Evolutionary conservation across 176 grass and related monocot genomes (phyloP), one percentile per base, ranked within the genome.

Genomic region (Themeda triandra): DNA sequence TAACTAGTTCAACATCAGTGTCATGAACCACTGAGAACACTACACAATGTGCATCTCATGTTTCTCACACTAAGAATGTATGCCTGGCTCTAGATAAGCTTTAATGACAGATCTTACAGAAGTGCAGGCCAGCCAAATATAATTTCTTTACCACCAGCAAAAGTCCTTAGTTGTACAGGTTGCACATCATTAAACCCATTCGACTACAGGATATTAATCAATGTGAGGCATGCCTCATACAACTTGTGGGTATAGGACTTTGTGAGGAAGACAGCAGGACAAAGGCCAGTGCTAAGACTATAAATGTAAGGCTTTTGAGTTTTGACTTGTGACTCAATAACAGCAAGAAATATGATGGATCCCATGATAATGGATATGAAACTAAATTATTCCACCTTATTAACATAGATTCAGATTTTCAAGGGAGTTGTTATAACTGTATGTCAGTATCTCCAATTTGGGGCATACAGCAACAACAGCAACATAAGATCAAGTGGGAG

Each of bases 11-110:
- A 71, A 29, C 29, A 83, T 49, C 64, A 49, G 40, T 8, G 37
- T 83, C 73, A 88, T 60, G 37, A 40, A n/a, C 84, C 75, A 79
- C 41, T 3, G 32, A 33, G 15, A 76, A 64, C 24, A 83, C 25
- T 27, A 78, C 33, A 75, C 15, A 86, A 69, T 81, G 31, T 68
- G 39, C 51, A 90, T 15, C 15, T 54, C 54, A 85, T 85, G 82
- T 66, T 81, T 76, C 29, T 39, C 80, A 64, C 37, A 89, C 48
- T 80, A 54, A 36, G 35, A 85, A 80, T 29, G 48, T 75, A 44
- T 62, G 28, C 13, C 46, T 44, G 53, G 10, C 44, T 82, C 40
- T 77, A 44, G 12, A 24, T 54, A 78, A 71, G 56, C 68, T 76
- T 32, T 21, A 59, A 27, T 1, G 9, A 82, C 24, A 59, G 68